Evolutionary conservation across 352 stramenopile genomes (phyloP).

Genomic region (Pythium coloratum): DNA sequence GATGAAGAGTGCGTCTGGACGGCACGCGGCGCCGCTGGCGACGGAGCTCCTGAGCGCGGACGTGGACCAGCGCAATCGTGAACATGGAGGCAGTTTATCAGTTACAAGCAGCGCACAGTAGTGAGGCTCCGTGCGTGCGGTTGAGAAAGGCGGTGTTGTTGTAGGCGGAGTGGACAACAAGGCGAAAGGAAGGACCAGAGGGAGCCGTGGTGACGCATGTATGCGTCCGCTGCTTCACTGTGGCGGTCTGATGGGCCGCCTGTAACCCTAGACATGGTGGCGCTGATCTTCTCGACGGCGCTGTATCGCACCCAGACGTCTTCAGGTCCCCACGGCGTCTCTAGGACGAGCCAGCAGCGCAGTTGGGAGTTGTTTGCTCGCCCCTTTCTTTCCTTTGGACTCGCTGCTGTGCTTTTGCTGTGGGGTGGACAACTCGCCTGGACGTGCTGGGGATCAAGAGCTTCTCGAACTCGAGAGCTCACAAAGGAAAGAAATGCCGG

Average conservation of each 20-base stretch:
- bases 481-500: constrained; percentile 77
- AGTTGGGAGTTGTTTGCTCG: constrained; percentile 59
- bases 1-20: not conserved
- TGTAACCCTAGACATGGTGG: constrained; percentile 67
- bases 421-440: constrained; percentile 9
- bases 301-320: constrained; percentile 19
- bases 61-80: not conserved
- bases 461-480: not conserved
- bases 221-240: constrained; percentile 14
- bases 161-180: constrained; percentile 12
- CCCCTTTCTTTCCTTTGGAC: constrained; percentile 69
- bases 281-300: constrained; percentile 14
- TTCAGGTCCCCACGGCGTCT: constrained; percentile 27
- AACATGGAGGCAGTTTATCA: not conserved
- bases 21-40: constrained; percentile 1
- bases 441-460: constrained; percentile 8
- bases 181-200: constrained; percentile 12
- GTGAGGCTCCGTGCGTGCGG: not conserved
- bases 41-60: constrained; percentile 2
- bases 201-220: not conserved
- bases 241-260: constrained; percentile 54
- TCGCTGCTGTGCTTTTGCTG: constrained; percentile 11
- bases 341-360: not conserved
- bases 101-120: not conserved
- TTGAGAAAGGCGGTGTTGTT: not conserved